A percentile compares a stretch with the other conserved stretches of the same genome.
phyloP scores from a whole-genome alignment of 2,329 filamentous ascomycete species.

The Xylariaceae sp. region DNA sequence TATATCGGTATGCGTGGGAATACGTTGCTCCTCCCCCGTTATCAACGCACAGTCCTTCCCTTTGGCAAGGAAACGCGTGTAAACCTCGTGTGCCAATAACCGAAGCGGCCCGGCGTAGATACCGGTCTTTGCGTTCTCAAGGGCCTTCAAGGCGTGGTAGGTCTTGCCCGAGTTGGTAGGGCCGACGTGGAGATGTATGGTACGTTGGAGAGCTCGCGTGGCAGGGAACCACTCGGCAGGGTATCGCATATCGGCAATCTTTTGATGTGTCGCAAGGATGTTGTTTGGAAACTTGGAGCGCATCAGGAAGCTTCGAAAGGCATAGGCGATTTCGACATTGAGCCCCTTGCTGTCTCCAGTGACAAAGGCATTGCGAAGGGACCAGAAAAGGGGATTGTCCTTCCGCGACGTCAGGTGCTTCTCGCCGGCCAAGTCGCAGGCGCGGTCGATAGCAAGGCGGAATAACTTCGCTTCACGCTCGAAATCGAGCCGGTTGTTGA shows the following conservation, averaged over 20 bases:
- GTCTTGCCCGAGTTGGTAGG: conserved; percentile 99
- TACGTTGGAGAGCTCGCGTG: conserved; percentile 73
- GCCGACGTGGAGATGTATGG: conserved; percentile 86
- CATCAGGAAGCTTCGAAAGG: conserved; percentile 62
- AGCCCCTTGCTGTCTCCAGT: conserved; percentile 46
- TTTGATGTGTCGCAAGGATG: conserved; percentile 54
- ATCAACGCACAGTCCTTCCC: conserved; percentile 72
- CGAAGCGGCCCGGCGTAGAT: conserved; percentile 89
- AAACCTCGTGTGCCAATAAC: conserved; percentile 91
- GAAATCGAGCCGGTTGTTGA: conserved; percentile 37
- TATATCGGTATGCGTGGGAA: conserved; percentile 52
- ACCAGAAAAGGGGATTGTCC: conserved; percentile 52
- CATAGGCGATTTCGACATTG: conserved; percentile 55
- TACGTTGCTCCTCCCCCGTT: conserved; percentile 83
- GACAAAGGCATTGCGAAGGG: conserved; percentile 56
- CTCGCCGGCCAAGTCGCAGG: conserved; percentile 39
- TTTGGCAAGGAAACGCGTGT: conserved; percentile 73
- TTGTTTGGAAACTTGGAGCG: conserved; percentile 51
- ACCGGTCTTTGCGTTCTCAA: conserved; percentile 70
- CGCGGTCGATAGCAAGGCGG: conserved; percentile 38
- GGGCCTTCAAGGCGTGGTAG: conserved; percentile 80
- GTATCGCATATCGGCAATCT: conserved; percentile 76
- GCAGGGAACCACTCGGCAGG: conserved; percentile 90
- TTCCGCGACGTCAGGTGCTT: conserved; percentile 33
- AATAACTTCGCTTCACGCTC: conserved; percentile 42